Evolutionary conservation across 192 early-diverging fungal species (phyloP).

Genomic region (Geranomyces variabilis): DNA sequence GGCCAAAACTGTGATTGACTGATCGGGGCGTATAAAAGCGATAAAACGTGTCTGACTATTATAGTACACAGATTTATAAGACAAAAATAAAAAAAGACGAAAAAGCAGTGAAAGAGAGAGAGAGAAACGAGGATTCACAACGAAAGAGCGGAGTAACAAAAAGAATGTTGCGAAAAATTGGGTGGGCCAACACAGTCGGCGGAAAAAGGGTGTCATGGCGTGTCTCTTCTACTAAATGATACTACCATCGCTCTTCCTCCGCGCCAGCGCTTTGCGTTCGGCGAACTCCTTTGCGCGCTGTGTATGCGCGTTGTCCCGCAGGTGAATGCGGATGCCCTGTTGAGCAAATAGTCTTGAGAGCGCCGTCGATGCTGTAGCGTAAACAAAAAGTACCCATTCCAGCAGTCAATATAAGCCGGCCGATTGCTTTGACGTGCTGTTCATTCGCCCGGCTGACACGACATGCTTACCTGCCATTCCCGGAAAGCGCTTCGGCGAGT

Average conservation of each 20-base stretch:
- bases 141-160: too few relatives aligned
- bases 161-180: too few relatives aligned
- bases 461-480: conserved; percentile 30
- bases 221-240: too few relatives aligned
- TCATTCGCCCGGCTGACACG: neutral
- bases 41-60: too few relatives aligned
- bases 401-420: neutral
- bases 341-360: conserved; percentile 17
- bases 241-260: too few relatives aligned
- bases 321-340: conserved; percentile 27
- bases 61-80: too few relatives aligned
- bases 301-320: conserved; percentile 1
- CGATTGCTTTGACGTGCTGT: neutral
- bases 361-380: conserved; percentile 12
- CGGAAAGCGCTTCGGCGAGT: conserved; percentile 23
- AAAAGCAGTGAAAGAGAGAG: too few relatives aligned
- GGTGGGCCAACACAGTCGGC: too few relatives aligned
- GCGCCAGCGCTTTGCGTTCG: too few relatives aligned
- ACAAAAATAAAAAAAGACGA: too few relatives aligned
- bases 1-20: neutral
- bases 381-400: neutral
- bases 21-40: neutral
- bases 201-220: too few relatives aligned
- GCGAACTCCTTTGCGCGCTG: neutral
- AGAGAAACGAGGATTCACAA: too few relatives aligned